Evolutionary conservation across 139 green algal genomes (phyloP), one percentile per base, ranked within the genome.

Genomic region (Chlorella sp.): DNA sequence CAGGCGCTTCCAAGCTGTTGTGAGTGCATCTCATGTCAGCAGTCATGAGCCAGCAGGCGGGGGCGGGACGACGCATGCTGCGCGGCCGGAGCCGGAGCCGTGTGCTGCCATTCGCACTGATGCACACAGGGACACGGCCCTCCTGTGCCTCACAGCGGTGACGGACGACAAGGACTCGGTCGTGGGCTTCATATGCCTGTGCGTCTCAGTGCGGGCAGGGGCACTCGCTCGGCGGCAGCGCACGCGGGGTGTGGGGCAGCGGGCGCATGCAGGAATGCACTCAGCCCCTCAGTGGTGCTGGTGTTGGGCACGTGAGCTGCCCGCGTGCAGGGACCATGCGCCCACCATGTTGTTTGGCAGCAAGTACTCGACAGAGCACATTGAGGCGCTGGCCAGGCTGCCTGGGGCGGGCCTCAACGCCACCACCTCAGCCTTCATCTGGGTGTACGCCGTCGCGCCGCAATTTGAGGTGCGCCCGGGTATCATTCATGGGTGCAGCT

Each of bases 141-240:
- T 85, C 27, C 49, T 85, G 10, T 78, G 64, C 70, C 31, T 85
- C 1, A 76, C 73, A 29, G 80, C 73, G 0, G 6, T 80, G 20
- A 74, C 80, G 33, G 62, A 26, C 3, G 80, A 77, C 1, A 66
- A 51, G 24, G 74, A 76, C 2, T 50, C 59, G 3, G 35, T 85
- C 1, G 68, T 85, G 2, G 80, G 80, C 22, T 85, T 76, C 31
- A 31, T 85, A 0, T 82, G 75, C 69, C 31, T 85, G 80, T 85
- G 61, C 82, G 80, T 80, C 49, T 1, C 17, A 5, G 26, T 67
- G 62, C 26, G 23, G n/a, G 4, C 14, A 68, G 31, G 29, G 35
- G 27, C 3, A 26, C 31, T 36, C n/a, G 30, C 31, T 24, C 36
- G 29, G 29, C 36, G 62, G 62, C 24, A n/a, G 6, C 27, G 36